Evolutionary conservation across 2,329 filamentous ascomycete species (phyloP).

Genomic region (Aspergillus sp.): DNA sequence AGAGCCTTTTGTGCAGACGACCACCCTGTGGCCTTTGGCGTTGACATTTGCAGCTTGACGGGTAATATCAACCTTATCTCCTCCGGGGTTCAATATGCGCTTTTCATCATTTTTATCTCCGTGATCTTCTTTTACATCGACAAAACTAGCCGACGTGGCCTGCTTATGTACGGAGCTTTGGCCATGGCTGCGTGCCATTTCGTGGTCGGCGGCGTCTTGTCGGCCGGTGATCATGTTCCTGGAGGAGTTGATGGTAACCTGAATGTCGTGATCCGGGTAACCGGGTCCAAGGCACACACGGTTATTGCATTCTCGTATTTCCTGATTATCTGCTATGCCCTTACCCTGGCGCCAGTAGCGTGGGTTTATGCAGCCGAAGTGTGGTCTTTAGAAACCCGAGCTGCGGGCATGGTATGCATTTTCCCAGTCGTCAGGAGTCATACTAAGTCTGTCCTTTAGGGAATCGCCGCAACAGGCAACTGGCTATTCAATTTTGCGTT

Average conservation of each 20-base stretch:
- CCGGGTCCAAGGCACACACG: constrained; percentile 46
- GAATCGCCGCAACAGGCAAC: constrained; percentile 46
- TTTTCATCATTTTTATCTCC: constrained; percentile 42
- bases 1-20: neutral
- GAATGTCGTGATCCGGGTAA: constrained; percentile 48
- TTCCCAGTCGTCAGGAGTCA: neutral
- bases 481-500: constrained; percentile 54
- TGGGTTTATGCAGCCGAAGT: constrained; percentile 60
- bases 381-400: constrained; percentile 53
- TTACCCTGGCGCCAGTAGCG: constrained; percentile 54
- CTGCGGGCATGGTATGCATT: constrained; percentile 44
- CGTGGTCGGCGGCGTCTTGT: constrained; percentile 38
- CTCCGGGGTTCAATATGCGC: constrained; percentile 44
- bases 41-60: constrained; percentile 1
- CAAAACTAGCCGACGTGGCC: constrained; percentile 34
- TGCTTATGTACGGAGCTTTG: constrained; percentile 31
- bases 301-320: constrained; percentile 59
- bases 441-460: constrained; percentile 2
- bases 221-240: constrained; percentile 34
- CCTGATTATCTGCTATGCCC: constrained; percentile 53
- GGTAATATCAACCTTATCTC: constrained; percentile 35
- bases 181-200: constrained; percentile 34
- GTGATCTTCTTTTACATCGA: constrained; percentile 38
- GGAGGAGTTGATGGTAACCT: constrained; percentile 37
- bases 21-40: constrained; percentile 15